Base-by-base conservation (phyloP, 345 rosid species). In the Pistacia atlantica region DNA sequence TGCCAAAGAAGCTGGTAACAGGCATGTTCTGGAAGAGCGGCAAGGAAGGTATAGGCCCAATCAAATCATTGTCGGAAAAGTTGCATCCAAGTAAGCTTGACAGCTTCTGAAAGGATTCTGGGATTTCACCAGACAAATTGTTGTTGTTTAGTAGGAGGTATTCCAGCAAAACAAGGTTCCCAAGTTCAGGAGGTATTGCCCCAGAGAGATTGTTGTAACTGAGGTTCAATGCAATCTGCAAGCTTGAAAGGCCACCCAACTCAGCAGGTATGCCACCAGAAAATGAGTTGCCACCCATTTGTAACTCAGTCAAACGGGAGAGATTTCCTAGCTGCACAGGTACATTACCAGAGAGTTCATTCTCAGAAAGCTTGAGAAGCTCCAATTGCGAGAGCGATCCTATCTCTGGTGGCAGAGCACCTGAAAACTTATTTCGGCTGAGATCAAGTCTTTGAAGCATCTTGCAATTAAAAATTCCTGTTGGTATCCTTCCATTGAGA, bases 361-460 rank as follows among this genome's bases (percentile, higher is more conserved):
- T 95, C 6, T 90, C 90, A 2, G 99, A 95, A 28, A 95, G 92
- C 91, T 82, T 86, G 71, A 95, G 91, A 75, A 91, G 93, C 92
- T 95, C 99, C 84, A 95, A 80, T 68, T 90, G 91, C 71, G 85
- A 85, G 65, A 95, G 92, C 49, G 72, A 82, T 76, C 98, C 96
- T 3, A 93, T 77, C 71, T 86, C 88, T 28, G 76, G 79, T 6
- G 94, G 92, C 51, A 95, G 81, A 69, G 77, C 63, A 20, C 97
- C 96, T 3, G 60, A 72, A 79, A 95, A 91, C 42, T 60, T 80
- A 76, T 95, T 95, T 65, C 73, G 74, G 84, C 93, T 91, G 78
- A 95, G 84, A 78, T 95, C 99, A 45, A 95, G 94, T 61, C 98
- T 73, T 80, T 95, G 97, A 79, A 95, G 99, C 96, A 83, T 87